phyloP scores from a whole-genome alignment of 768 basidiomycete species.

The Aureoboletus auriporus region DNA sequence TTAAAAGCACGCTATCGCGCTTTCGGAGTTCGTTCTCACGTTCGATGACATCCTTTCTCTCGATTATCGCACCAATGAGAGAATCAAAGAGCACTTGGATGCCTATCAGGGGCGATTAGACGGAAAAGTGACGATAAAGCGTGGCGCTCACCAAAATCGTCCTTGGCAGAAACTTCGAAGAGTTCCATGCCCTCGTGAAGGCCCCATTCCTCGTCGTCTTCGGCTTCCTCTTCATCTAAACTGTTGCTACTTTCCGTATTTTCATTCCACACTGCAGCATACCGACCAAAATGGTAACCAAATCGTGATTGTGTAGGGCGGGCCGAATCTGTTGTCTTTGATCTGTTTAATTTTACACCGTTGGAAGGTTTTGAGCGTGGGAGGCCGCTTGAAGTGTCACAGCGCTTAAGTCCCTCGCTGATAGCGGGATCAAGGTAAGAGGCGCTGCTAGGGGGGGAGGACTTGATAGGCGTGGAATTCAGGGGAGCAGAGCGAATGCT shows the following conservation, averaged over 20 bases:
- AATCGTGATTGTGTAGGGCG: conserved; percentile 50
- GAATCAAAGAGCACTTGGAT: conserved; percentile 77
- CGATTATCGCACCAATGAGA: conserved; percentile 77
- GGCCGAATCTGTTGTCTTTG: conserved; percentile 37
- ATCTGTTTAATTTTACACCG: conserved; percentile 29
- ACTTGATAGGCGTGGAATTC: conserved; percentile 39
- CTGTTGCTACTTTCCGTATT: conserved; percentile 62
- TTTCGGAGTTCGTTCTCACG: conserved; percentile 74
- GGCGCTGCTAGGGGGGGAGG: conserved; percentile 53
- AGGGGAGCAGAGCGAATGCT: conserved; percentile 60
- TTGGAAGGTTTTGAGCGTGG: conserved; percentile 48
- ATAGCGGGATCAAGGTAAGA: conserved; percentile 62
- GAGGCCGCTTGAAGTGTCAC: conserved; percentile 45
- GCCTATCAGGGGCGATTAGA: conserved; percentile 42
- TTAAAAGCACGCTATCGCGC: conserved; percentile 80
- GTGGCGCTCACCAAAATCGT: conserved; percentile 58
- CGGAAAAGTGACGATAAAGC: conserved; percentile 7
- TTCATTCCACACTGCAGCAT: conserved; percentile 52
- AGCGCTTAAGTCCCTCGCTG: conserved; percentile 49
- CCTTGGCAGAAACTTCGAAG: conserved; percentile 90
- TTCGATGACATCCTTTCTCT: conserved; percentile 75
- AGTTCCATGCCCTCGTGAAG: conserved; percentile 81
- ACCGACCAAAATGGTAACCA: conserved; percentile 51
- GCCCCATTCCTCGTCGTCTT: conserved; percentile 64
- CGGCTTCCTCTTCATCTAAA: conserved; percentile 57